phyloP scores from a whole-genome alignment of 805 yeast genomes.

The Wickerhamomyces subpelliculosus region DNA sequence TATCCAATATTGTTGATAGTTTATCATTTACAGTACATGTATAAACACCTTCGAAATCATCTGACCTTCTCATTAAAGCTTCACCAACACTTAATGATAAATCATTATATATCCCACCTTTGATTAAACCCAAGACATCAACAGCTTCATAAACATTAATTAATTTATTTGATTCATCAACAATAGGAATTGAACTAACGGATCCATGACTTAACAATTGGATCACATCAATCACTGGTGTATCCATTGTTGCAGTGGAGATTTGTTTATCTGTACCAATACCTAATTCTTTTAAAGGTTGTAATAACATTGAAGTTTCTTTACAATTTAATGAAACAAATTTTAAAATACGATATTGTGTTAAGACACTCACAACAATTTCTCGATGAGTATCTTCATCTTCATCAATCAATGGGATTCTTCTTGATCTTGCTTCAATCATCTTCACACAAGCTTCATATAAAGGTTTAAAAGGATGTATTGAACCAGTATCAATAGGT shows the following conservation, averaged over 20 bases:
- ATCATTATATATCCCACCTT: conserved; percentile 92
- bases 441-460: conserved; percentile 92
- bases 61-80: conserved; percentile 87
- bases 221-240: conserved; percentile 92
- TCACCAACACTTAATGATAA: conserved; percentile 90
- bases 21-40: conserved; percentile 88
- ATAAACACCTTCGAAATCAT: conserved; percentile 96
- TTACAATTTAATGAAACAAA: conserved; percentile 95
- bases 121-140: conserved; percentile 85
- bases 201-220: conserved; percentile 69
- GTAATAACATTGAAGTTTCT: conserved; percentile 77
- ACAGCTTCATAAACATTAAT: conserved; percentile 94
- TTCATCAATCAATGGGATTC: conserved; percentile 91
- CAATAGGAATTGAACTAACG: conserved; percentile 91
- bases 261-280: conserved; percentile 52
- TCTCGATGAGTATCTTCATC: conserved; percentile 91
- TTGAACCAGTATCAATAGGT: conserved; percentile 78
- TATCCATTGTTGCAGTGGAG: conserved; percentile 79
- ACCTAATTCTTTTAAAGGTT: conserved; percentile 64
- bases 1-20: conserved; percentile 84
- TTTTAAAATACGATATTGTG: conserved; percentile 92
- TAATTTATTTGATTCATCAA: conserved; percentile 64
- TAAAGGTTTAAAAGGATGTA: conserved; percentile 84
- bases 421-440: conserved; percentile 81
- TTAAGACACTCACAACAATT: conserved; percentile 89